A percentile compares a stretch with the other conserved stretches of the same genome.
Evolutionary conservation across 331 rosid species (phyloP).

Genomic region (Quercus phellos): DNA sequence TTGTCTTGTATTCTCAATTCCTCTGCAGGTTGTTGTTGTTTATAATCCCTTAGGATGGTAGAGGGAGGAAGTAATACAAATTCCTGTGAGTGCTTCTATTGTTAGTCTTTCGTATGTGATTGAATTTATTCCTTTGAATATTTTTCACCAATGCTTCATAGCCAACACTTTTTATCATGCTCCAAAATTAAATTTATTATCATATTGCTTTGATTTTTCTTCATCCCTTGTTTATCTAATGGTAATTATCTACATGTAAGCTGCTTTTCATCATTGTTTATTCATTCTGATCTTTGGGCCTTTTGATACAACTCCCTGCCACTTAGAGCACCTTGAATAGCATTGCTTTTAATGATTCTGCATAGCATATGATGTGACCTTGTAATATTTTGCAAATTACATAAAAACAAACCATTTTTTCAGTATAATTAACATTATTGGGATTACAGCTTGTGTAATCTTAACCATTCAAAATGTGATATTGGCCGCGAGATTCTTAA

Average conservation of each 20-base stretch:
- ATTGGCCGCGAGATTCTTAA: too few relatives aligned
- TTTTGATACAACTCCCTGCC: background rate
- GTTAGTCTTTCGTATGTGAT: background rate
- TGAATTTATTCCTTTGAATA: background rate
- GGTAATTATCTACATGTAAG: background rate
- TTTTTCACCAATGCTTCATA: background rate
- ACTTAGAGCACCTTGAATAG: background rate
- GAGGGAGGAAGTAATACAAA: slow-evolving; percentile 59
- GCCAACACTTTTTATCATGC: background rate
- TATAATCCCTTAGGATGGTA: slow-evolving; percentile 67
- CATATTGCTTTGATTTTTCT: slow-evolving; percentile 15
- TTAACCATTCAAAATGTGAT: too few relatives aligned
- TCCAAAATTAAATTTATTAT: slow-evolving; percentile 5
- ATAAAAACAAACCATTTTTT: slow-evolving; percentile 1
- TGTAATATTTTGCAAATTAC: slow-evolving; percentile 3
- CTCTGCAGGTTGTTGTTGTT: slow-evolving; percentile 48
- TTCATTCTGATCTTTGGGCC: slow-evolving; percentile 8
- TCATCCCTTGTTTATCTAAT: background rate
- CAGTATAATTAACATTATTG: background rate
- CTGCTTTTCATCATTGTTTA: background rate
- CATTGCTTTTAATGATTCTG: background rate
- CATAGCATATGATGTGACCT: background rate
- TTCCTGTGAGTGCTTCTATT: slow-evolving; percentile 47
- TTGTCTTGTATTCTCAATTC: background rate
- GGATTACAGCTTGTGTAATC: too few relatives aligned